These are phyloP conservation scores for Fusarium armeniacum DNA, from an alignment of 2,329 filamentous ascomycete species.

Conservation along the genomic window DNA sequence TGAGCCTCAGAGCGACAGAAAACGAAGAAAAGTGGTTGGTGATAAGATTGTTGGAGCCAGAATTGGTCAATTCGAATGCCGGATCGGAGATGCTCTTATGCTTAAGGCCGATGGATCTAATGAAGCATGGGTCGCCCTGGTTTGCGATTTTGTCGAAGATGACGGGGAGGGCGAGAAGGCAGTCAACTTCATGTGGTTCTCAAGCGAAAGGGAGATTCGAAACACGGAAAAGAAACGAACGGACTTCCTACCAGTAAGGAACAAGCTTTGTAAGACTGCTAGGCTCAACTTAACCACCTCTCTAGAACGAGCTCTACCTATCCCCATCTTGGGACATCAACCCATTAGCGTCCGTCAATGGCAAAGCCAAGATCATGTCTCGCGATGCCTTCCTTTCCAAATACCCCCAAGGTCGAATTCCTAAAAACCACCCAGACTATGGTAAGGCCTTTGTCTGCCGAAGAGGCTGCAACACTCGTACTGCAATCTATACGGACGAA, in stretches of 20 bases:
- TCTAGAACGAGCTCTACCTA: constrained; percentile 89
- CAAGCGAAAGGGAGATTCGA: constrained; percentile 88
- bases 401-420: constrained; percentile 82
- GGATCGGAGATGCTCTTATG: constrained; percentile 84
- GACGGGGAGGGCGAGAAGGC: constrained; percentile 77
- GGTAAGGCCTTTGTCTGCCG: constrained; percentile 93
- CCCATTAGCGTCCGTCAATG: constrained; percentile 88
- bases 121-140: constrained; percentile 92
- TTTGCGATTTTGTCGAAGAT: constrained; percentile 83
- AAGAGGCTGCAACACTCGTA: constrained; percentile 88
- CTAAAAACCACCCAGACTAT: constrained; percentile 78
- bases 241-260: constrained; percentile 78
- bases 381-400: constrained; percentile 73
- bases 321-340: constrained; percentile 90
- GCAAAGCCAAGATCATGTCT: constrained; percentile 86
- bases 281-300: constrained; percentile 10
- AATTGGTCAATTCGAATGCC: constrained; percentile 85
- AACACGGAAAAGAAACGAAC: constrained; percentile 85
- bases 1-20: constrained; percentile 52
- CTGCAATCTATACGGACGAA: constrained; percentile 91
- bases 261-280: background rate
- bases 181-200: constrained; percentile 96
- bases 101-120: constrained; percentile 89
- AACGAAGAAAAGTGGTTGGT: constrained; percentile 54
- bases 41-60: constrained; percentile 81